Conservation (phyloP, 257 asterid genomes). For the Nicotiana obtusifolia region DNA sequence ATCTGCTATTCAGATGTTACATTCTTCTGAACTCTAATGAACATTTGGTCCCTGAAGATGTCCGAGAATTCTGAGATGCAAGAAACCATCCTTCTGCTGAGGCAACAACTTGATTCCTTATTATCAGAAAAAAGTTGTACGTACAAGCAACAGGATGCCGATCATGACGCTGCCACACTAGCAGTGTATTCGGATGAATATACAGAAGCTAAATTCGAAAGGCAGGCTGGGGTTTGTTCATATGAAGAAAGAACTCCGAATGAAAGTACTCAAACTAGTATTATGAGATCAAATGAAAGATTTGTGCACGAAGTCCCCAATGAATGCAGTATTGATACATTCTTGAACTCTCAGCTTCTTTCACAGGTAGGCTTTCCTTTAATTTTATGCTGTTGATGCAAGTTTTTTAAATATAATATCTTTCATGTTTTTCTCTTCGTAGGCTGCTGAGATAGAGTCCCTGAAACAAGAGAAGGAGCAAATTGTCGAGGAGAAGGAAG, state of each 20-base stretch:
- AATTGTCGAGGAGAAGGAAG: conserved; percentile 53
- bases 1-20: not conserved
- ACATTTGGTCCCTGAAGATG: conserved; percentile 27
- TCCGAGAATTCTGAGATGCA: conserved; percentile 59
- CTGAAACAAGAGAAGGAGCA: conserved; percentile 61
- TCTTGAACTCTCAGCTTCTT: conserved; percentile 47
- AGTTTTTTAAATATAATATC: not conserved
- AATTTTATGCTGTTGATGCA: not conserved
- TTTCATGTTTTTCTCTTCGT: not conserved
- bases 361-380: conserved; percentile 35
- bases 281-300: conserved; percentile 37
- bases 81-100: conserved; percentile 47
- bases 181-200: conserved; percentile 31
- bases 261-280: conserved; percentile 52
- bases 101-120: conserved; percentile 50
- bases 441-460: conserved; percentile 76
- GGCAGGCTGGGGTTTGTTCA: conserved; percentile 26
- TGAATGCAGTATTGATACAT: conserved; percentile 30
- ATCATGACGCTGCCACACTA: conserved; percentile 22
- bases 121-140: conserved; percentile 31
- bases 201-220: conserved; percentile 21
- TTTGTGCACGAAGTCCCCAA: conserved; percentile 33
- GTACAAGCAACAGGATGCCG: conserved; percentile 16
- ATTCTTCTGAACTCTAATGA: conserved; percentile 11
- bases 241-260: conserved; percentile 35